phyloP scores from a whole-genome alignment of 352 stramenopile genomes.

The Achlya hypogyna region DNA sequence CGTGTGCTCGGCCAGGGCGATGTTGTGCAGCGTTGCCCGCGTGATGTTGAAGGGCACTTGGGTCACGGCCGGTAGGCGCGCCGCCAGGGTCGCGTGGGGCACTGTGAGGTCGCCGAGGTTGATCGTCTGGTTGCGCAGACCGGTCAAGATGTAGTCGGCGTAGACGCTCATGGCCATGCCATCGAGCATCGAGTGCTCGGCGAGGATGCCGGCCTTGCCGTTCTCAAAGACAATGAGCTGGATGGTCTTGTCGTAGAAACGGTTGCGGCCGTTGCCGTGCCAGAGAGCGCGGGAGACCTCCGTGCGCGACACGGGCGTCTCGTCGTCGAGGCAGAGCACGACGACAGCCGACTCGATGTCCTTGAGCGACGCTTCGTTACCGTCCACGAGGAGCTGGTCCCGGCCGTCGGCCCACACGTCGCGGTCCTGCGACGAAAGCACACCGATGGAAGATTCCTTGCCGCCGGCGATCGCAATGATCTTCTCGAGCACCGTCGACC shows the following conservation, averaged over 20 bases:
- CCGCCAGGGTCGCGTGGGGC: conserved; percentile 23
- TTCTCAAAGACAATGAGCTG: conserved; percentile 94
- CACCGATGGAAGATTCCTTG: conserved; percentile 51
- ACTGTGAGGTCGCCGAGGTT: conserved; percentile 43
- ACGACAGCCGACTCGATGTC: conserved; percentile 62
- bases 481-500: conserved; percentile 44
- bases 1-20: conserved; percentile 39
- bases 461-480: conserved; percentile 38
- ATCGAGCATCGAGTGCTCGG: conserved; percentile 91
- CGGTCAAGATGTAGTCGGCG: conserved; percentile 48
- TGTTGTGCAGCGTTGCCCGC: conserved; percentile 33
- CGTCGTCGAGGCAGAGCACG: conserved; percentile 58
- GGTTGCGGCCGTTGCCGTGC: conserved; percentile 87
- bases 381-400: conserved; percentile 47
- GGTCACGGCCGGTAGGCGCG: conserved; percentile 25
- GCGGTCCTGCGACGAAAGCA: conserved; percentile 58
- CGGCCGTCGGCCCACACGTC: conserved; percentile 72
- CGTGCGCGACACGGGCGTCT: conserved; percentile 45
- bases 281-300: conserved; percentile 60
- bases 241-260: conserved; percentile 96
- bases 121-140: conserved; percentile 42
- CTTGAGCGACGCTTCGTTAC: conserved; percentile 47
- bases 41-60: conserved; percentile 52
- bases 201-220: conserved; percentile 89
- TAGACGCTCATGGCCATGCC: conserved; percentile 74